phyloP scores from a whole-genome alignment of 768 basidiomycete species.

The Boletus rubropictus region DNA sequence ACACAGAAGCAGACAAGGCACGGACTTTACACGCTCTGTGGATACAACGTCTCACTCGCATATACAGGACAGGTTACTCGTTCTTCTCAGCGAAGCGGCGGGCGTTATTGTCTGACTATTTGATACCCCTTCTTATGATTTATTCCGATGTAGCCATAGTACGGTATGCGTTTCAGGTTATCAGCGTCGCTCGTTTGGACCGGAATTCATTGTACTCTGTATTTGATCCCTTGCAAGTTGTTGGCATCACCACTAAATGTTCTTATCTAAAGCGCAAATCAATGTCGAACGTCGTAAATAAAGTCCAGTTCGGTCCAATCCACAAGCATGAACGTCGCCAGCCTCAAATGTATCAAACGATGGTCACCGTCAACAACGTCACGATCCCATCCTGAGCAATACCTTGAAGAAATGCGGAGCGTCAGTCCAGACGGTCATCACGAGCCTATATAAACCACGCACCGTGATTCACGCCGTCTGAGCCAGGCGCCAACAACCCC shows the following conservation, averaged over 20 bases:
- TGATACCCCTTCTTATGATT: slow-evolving; percentile 10
- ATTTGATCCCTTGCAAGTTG: too few relatives aligned
- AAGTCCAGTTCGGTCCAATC: too few relatives aligned
- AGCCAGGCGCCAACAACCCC: slow-evolving; percentile 50
- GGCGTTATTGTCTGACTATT: slow-evolving; percentile 24
- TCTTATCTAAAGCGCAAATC: too few relatives aligned
- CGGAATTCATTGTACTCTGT: background rate
- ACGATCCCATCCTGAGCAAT: slow-evolving; percentile 58
- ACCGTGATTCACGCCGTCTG: slow-evolving; percentile 51
- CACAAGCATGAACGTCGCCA: background rate
- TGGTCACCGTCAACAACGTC: slow-evolving; percentile 48
- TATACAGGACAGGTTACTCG: slow-evolving; percentile 21
- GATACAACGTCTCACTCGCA: background rate
- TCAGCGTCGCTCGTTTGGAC: slow-evolving; percentile 9
- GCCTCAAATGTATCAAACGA: slow-evolving; percentile 21
- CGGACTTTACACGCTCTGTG: background rate
- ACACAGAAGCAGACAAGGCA: slow-evolving; percentile 61
- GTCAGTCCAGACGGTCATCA: background rate
- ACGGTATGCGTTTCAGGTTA: slow-evolving; percentile 7
- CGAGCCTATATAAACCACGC: background rate
- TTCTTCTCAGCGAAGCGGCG: slow-evolving; percentile 28
- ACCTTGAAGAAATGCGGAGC: background rate
- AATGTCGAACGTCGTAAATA: too few relatives aligned
- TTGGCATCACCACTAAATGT: too few relatives aligned
- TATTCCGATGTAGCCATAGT: slow-evolving; percentile 17